Base-by-base conservation (phyloP, 2,329 filamentous ascomycete species). In the Penicillium rolfsii region DNA sequence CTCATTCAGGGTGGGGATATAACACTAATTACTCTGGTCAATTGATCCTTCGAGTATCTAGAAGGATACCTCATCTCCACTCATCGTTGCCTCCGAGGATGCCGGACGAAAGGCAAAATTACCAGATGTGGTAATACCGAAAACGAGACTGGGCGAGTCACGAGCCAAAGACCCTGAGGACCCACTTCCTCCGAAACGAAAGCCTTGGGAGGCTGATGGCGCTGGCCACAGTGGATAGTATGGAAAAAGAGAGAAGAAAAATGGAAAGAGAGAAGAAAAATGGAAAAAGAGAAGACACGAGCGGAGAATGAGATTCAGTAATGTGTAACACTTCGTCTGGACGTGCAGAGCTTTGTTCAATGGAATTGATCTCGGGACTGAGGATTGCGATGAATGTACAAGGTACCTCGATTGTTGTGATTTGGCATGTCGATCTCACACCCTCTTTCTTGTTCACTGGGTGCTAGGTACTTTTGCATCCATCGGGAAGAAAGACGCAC, bases 121-220 rank as follows among this genome's bases (percentile, higher is more conserved):
- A 26, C 19, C 24, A 12, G 50, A 40, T 28, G 24, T 38, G 30
- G 33, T 26, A 16, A 35, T 52, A 36, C 24, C 33, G 22, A 24
- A 36, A 36, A 36, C 35, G 12, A 38, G 19, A 41, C n/a, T 12
- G 11, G 14, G 28, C 28, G 16, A 38, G 7, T 36, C 19, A 40
- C 33, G 50, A 38, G 30, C n/a, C 12, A 33, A 58, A 38, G 57
- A 55, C 52, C 52, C 57, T 55, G 35, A n/a, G 57, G 57, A 46
- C 57, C 57, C 57, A 59, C 57, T 55, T 59, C 22, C 57, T 59
- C 45, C 35, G 50, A 40, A 16, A 28, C 35, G 50, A 40, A 16
- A 28, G 45, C 45, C 45, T n/a, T 48, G 45, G 45, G 26, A 48
- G 45, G 45, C 45, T 16, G 45, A 48, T 48, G 45, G 45, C 45